These are phyloP conservation scores for Sphagnum tenellum DNA, from an alignment of 225 moss, liverwort and hornwort genomes.

Conservation along the genomic window DNA sequence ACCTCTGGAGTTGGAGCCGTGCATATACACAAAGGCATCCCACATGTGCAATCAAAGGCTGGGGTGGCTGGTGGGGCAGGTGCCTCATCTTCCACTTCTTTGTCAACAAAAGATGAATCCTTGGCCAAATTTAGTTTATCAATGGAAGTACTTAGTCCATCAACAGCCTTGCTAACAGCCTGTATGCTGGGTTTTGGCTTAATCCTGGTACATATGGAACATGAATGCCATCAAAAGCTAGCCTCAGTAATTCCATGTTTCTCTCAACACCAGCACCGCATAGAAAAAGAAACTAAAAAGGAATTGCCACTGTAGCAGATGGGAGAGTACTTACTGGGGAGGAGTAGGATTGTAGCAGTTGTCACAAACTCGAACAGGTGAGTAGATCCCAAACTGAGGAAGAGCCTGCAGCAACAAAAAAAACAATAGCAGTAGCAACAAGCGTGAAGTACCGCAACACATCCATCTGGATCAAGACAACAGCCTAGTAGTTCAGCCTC, in stretches of 20 bases:
- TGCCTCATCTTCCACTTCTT: constrained; percentile 33
- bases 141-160: constrained; percentile 38
- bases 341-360: constrained; percentile 84
- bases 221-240: neutral
- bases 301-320: too few relatives aligned
- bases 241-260: too few relatives aligned
- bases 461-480: too few relatives aligned
- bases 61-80: constrained; percentile 36
- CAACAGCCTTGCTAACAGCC: constrained; percentile 18
- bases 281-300: too few relatives aligned
- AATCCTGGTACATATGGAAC: constrained; percentile 23
- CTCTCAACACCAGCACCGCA: too few relatives aligned
- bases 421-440: too few relatives aligned
- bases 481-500: too few relatives aligned
- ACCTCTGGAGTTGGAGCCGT: constrained; percentile 83
- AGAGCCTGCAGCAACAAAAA: constrained; percentile 53
- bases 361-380: constrained; percentile 90
- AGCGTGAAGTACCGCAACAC: too few relatives aligned
- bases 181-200: constrained; percentile 22
- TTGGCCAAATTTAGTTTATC: constrained; percentile 34
- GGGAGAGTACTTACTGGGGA: constrained; percentile 38
- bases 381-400: constrained; percentile 89
- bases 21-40: constrained; percentile 99
- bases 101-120: constrained; percentile 9
- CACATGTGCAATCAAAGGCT: constrained; percentile 78